These are phyloP conservation scores for Galerina marginata DNA, from an alignment of 768 basidiomycete genomes.

Conservation along the genomic window DNA sequence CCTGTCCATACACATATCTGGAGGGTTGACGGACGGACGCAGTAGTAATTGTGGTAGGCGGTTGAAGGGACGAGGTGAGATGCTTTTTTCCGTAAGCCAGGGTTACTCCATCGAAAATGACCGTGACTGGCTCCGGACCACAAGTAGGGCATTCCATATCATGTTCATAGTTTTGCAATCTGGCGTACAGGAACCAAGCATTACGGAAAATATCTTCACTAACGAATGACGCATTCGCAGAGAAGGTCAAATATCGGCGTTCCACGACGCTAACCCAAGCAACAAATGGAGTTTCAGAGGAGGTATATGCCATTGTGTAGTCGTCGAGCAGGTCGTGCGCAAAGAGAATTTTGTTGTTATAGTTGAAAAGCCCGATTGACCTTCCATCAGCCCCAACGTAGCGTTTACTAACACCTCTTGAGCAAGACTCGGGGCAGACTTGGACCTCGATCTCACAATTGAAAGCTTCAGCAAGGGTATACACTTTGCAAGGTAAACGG, in stretches of 20 bases:
- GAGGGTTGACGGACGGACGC: not conserved
- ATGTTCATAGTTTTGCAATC: conserved; percentile 19
- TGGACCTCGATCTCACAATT: conserved; percentile 15
- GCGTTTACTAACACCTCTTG: not conserved
- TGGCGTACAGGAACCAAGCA: conserved; percentile 36
- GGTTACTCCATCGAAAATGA: conserved; percentile 35
- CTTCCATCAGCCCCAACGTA: conserved; percentile 33
- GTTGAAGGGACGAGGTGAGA: conserved; percentile 22
- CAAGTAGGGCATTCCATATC: conserved; percentile 30
- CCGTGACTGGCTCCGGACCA: conserved; percentile 26
- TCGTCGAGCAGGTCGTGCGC: conserved; percentile 35
- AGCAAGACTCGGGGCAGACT: conserved; percentile 1
- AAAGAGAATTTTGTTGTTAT: conserved; percentile 33
- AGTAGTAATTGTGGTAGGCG: conserved; percentile 22
- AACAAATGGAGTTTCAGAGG: conserved; percentile 38
- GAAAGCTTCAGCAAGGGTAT: not conserved
- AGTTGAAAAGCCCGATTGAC: conserved; percentile 34
- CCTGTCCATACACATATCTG: not conserved
- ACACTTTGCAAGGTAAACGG: conserved; percentile 1
- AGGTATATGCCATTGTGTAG: conserved; percentile 33
- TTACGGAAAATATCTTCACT: conserved; percentile 28
- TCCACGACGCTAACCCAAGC: conserved; percentile 27
- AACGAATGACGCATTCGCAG: conserved; percentile 21
- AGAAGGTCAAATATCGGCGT: conserved; percentile 19
- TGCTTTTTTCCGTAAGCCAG: conserved; percentile 33